Conservation (phyloP, 2,329 filamentous ascomycete species). For the Ceratocystis harringtonii region DNA sequence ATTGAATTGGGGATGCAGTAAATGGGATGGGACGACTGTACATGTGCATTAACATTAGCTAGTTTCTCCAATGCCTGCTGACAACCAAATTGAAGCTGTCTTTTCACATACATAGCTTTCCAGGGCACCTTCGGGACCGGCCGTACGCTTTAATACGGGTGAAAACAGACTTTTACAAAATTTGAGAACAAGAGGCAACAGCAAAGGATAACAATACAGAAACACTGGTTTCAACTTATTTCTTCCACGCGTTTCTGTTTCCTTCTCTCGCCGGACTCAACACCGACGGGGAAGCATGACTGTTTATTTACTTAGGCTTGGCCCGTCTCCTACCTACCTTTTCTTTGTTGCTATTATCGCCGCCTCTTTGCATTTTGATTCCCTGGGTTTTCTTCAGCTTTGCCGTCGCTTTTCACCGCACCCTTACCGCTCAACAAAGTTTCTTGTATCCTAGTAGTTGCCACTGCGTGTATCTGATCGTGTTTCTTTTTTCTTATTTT, state of each 20-base stretch:
- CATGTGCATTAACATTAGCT: background rate
- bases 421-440: background rate
- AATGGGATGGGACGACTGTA: background rate
- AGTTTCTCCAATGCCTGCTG: background rate
- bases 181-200: background rate
- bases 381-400: background rate
- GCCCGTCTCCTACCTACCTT: too few relatives aligned
- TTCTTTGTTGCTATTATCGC: background rate
- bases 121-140: too few relatives aligned
- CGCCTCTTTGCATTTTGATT: background rate
- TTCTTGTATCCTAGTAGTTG: background rate
- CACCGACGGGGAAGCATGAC: background rate
- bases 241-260: background rate
- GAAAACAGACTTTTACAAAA: too few relatives aligned
- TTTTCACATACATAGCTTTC: background rate
- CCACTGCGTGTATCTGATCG: background rate
- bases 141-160: too few relatives aligned
- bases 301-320: background rate
- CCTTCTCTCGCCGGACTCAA: background rate
- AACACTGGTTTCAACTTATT: background rate
- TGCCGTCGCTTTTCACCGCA: background rate
- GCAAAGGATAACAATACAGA: background rate
- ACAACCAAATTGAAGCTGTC: background rate
- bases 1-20: background rate
- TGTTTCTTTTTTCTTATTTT: background rate